Evolutionary conservation across 176 grass and related monocot species (phyloP), one percentile per base, ranked within the genome.

Genomic region (Aegilops tauschii): DNA sequence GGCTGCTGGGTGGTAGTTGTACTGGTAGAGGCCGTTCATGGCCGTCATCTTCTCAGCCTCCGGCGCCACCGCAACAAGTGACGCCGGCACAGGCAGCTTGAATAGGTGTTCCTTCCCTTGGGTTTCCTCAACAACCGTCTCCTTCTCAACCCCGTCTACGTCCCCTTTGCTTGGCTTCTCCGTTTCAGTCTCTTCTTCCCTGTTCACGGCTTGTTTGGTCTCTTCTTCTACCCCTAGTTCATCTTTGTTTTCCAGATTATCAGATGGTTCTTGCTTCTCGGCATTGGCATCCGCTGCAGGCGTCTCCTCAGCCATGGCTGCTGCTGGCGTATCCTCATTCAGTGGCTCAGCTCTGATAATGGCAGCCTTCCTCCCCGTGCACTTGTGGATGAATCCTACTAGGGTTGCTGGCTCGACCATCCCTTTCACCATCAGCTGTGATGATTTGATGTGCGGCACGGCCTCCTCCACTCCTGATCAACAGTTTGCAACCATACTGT

Each of bases 391-490:
- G 73, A 86, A 75, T 9, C 84, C 80, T 2, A 61, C 90, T 29
- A 92, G 87, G 9, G 63, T 83, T 5, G 83, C 86, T 1, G 90
- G 90, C 80, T 92, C 90, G 25, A 92, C 47, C 14, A 21, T 45
- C 0, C 90, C 90, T 62, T 82, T 86, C 75, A 92, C 90, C 65
- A 44, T 69, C 73, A 92, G n/a, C 18, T 86, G 78, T 0, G 90
- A 92, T 0, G 79, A 86, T 72, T 89, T 89, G 17, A 92, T 69
- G 17, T 89, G 47, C 4, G 80, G 75, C 17, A 75, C 80, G 4
- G 62, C 90, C 36, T 88, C 90, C 45, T 89, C 84, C 14, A 89
- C 90, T 17, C 90, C 90, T 92, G 90, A 63, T 69, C 6, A 66
- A 18, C 34, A 50, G 3, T 49, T 81, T 34, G n/a, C 83, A 32